Base-by-base conservation (phyloP, 495 filamentous ascomycete genomes). In the Achaetomiella virescens region DNA sequence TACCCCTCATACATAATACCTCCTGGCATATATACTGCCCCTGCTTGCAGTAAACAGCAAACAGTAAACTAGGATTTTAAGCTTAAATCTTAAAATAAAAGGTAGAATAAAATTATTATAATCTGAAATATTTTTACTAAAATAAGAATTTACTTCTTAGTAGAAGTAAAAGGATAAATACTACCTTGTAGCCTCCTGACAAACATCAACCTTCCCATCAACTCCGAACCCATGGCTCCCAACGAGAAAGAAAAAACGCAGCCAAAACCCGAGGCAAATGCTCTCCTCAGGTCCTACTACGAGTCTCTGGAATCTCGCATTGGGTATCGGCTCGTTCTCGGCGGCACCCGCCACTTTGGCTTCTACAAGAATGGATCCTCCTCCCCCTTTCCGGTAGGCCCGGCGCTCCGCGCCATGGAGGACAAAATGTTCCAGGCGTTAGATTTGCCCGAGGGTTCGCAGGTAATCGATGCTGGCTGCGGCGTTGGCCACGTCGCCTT, bases 381-480 rank as follows among this genome's bases (percentile, higher is more conserved):
- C 43, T 79, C 73, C 74, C 77, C 78, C 3, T 81, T 81, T 52
- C 77, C 78, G 1, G 46, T 80, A 21, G 57, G 54, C 8, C 53
- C 46, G 33, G 65, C 70, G 11, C 67, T 81, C 31, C 66, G 72
- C 18, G 63, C 58, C 21, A 78, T 81, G 78, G 77, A 82, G 58
- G 74, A 78, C 48, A 69, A 76, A 21, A 61, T 82, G 7, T 64
- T 68, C 45, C 62, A 67, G 20, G 62, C 64, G 0, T 54, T 81
- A 18, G 48, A 47, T 20, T 66, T 79, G 7, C 62, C 66, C 7
- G 52, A 45, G 10, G 75, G 74, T 8, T 57, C 73, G 1, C 62
- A 70, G 17, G 72, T 81, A 2, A 69, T 82, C 1, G 79, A 82
- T 59, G 77, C 77, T 6, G 78, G 78, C 20, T 81, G 78, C 62